These are phyloP conservation scores for Fusarium anguioides DNA, from an alignment of 2,329 filamentous ascomycete species.

Conservation along the genomic window DNA sequence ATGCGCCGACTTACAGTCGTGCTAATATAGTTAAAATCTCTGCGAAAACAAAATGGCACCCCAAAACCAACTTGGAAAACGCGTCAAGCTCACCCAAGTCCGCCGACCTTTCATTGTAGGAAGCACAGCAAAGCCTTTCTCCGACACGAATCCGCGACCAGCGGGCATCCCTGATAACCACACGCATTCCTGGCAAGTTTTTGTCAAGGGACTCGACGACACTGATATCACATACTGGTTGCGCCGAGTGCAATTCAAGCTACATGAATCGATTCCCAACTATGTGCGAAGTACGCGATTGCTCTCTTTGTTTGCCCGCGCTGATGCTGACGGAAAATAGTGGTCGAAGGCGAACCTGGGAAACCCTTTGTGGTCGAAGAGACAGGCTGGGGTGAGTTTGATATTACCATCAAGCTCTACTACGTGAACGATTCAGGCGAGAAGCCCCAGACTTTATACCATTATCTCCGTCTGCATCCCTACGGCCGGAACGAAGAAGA, in stretches of 20 bases:
- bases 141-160: constrained; percentile 83
- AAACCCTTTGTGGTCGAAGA: constrained; percentile 85
- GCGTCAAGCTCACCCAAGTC: constrained; percentile 73
- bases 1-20: neutral
- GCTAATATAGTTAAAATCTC: neutral
- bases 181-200: constrained; percentile 96
- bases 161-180: constrained; percentile 85
- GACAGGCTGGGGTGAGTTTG: constrained; percentile 98
- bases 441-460: constrained; percentile 95
- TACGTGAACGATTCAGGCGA: constrained; percentile 89
- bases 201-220: constrained; percentile 89
- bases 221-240: constrained; percentile 96
- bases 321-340: constrained; percentile 49
- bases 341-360: constrained; percentile 77
- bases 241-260: constrained; percentile 96
- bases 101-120: constrained; percentile 77
- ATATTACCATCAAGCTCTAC: constrained; percentile 94
- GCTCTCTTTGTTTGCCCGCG: neutral
- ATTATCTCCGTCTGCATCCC: constrained; percentile 89
- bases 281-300: constrained; percentile 75
- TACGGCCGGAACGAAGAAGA: constrained; percentile 85
- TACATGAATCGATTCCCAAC: constrained; percentile 96
- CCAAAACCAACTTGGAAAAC: constrained; percentile 68
- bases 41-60: constrained; percentile 63
- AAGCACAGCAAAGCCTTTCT: constrained; percentile 82